Percentiles rank a stretch among this genome's conserved stretches.
These are phyloP conservation scores for Marchantia paleacea DNA, from an alignment of 225 moss, liverwort and hornwort species.

Conservation along the genomic window DNA sequence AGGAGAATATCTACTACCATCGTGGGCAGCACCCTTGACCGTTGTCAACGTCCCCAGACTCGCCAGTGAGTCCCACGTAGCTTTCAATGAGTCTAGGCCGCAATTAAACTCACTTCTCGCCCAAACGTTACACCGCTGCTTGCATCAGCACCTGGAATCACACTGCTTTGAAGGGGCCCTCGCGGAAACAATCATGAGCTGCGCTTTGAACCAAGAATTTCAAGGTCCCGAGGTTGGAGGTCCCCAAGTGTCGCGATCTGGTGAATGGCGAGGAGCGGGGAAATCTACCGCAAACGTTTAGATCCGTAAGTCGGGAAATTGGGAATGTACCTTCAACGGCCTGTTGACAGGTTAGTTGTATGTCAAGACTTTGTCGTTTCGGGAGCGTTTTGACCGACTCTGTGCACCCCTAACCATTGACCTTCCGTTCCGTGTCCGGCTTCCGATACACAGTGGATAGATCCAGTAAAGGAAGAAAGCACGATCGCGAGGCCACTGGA, in stretches of 20 bases:
- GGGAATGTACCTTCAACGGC: background rate
- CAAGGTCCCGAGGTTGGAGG: background rate
- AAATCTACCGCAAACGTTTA: background rate
- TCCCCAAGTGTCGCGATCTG: background rate
- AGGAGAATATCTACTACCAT: too few relatives aligned
- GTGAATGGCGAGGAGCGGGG: background rate
- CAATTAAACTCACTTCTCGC: too few relatives aligned
- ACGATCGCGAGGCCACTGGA: too few relatives aligned
- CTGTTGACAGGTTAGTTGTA: background rate
- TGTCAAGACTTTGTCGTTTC: conserved; percentile 8
- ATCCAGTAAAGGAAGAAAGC: background rate
- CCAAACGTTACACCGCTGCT: too few relatives aligned
- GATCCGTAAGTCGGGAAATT: background rate
- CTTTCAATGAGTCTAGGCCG: too few relatives aligned
- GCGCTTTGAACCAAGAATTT: too few relatives aligned
- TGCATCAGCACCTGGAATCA: too few relatives aligned
- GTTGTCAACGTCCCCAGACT: too few relatives aligned
- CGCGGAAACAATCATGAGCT: too few relatives aligned
- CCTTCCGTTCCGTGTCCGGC: background rate
- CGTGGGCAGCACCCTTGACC: too few relatives aligned
- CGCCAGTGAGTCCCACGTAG: too few relatives aligned
- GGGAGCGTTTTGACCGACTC: background rate
- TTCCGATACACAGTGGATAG: background rate
- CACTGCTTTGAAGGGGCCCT: too few relatives aligned
- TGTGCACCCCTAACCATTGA: background rate